Evolutionary conservation across 768 basidiomycete species (phyloP).

Genomic region (Trametes punicea): DNA sequence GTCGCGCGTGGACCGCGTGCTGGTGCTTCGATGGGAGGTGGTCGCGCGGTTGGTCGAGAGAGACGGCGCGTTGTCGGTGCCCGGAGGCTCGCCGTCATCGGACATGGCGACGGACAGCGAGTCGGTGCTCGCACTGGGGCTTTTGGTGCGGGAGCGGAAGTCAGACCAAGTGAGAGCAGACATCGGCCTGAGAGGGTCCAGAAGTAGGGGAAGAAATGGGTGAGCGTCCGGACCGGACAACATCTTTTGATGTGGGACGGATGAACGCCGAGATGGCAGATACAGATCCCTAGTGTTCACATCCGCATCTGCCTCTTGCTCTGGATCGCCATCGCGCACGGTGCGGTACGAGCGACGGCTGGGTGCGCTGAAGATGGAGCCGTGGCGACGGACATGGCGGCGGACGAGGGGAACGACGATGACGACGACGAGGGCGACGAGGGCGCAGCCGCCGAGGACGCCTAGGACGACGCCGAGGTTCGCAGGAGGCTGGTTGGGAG

Average conservation of each 20-base stretch:
- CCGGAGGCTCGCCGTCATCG: constrained; percentile 6
- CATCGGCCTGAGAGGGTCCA: constrained; percentile 22
- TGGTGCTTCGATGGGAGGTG: constrained; percentile 21
- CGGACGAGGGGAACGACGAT: constrained; percentile 21
- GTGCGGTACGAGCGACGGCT: background rate
- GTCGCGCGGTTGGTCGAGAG: constrained; percentile 23
- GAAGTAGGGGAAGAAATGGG: constrained; percentile 22
- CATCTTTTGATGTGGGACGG: constrained; percentile 25
- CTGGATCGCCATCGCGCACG: constrained; percentile 5
- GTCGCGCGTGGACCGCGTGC: constrained; percentile 6
- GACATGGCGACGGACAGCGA: constrained; percentile 1
- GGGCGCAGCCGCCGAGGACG: constrained; percentile 22
- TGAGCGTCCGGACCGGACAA: constrained; percentile 24
- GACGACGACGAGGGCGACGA: constrained; percentile 19
- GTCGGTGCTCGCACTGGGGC: constrained; percentile 18
- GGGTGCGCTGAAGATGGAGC: background rate
- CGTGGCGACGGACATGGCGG: background rate
- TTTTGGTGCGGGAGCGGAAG: constrained; percentile 22
- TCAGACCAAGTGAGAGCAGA: constrained; percentile 30
- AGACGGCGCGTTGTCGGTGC: background rate
- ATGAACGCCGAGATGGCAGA: constrained; percentile 22
- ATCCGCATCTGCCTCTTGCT: background rate
- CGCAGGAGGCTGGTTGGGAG: constrained; percentile 4
- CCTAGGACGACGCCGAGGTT: constrained; percentile 21
- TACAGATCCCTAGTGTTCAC: background rate